Evolutionary conservation across 1,139 yeast genomes (phyloP).

Genomic region (Magnusiomyces fungicola): DNA sequence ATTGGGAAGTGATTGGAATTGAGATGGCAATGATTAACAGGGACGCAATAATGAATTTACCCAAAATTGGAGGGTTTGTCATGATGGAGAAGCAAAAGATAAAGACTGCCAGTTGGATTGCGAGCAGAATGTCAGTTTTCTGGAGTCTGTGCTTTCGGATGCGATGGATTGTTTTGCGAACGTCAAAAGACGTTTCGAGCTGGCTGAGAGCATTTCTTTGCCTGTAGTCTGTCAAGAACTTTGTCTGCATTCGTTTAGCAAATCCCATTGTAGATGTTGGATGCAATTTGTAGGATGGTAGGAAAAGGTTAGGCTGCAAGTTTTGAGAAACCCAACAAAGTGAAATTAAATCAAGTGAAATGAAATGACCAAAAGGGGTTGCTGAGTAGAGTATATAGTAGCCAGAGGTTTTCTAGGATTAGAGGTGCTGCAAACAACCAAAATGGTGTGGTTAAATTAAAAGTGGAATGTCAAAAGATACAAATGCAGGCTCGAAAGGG

Average conservation of each 20-base stretch:
- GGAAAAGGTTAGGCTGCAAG: too few species aligned
- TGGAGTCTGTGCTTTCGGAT: constrained; percentile 44
- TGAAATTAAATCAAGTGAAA: too few species aligned
- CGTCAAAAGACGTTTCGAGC: constrained; percentile 53
- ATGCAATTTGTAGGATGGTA: too few species aligned
- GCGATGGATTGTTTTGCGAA: constrained; percentile 42
- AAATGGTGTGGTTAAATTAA: too few species aligned
- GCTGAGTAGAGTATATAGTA: too few species aligned
- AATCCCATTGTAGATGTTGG: constrained; percentile 13
- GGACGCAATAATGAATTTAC: constrained; percentile 27
- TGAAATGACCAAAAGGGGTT: too few species aligned
- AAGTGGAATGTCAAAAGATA: too few species aligned
- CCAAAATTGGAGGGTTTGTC: constrained; percentile 44
- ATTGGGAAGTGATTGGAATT: constrained; percentile 75
- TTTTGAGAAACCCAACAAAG: too few species aligned
- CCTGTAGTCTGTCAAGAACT: constrained; percentile 45
- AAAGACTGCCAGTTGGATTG: constrained; percentile 30
- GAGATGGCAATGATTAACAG: constrained; percentile 39
- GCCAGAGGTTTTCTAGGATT: too few species aligned
- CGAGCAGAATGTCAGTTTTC: constrained; percentile 27
- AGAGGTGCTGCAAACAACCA: too few species aligned
- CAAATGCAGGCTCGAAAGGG: too few species aligned
- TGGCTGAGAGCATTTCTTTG: constrained; percentile 49
- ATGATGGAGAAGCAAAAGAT: constrained; percentile 45
- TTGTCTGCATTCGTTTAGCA: constrained; percentile 22